Evolutionary conservation across 139 green algal species (phyloP), one percentile per base, ranked within the genome.

Genomic region (Spirogloea muscicola): DNA sequence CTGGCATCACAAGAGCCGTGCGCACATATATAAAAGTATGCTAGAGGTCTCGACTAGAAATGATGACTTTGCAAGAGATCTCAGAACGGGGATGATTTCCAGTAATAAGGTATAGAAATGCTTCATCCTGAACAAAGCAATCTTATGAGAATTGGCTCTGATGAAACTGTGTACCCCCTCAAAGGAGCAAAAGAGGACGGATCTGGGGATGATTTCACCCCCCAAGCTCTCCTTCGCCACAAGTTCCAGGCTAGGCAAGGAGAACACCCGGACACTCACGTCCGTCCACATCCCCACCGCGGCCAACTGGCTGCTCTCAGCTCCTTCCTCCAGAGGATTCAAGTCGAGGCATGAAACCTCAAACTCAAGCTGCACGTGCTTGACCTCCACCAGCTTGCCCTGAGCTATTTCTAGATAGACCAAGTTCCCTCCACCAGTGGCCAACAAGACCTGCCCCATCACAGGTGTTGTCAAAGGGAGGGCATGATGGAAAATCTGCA

Each of bases 261-360:
- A 9, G n/a, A 86, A 67, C 31, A 93, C 57, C 18, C 76, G 52
- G 5, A 80, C 31, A 16, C 69, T 81, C 33, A 75, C 67, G 48
- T 82, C 75, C 21, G 68, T 80, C 90, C 91, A 95, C 10, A 87
- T 87, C 33, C 91, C 89, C 36, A 93, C 84, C 18, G 79, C 86
- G 42, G 84, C 80, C 10, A 90, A 60, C 0, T 5, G 6, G 10
- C 70, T 43, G 2, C n/a, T 9, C 5, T 41, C 29, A 5, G 9
- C 41, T 39, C 13, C 62, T 18, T 39, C 55, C 37, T 55, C 68
- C 31, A 91, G 55, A 0, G 90, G 89, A 2, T 82, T 92, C 49
- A 94, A 72, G 84, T 98, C 94, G 31, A 98, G 55, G 82, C 93
- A 98, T 0, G 92, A 85, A 5, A 98, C 85, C 73, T 98, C 92